Evolutionary conservation across 2,329 filamentous ascomycete species (phyloP), one percentile per base, ranked within the genome.

Genomic region (Colletotrichum salicis): DNA sequence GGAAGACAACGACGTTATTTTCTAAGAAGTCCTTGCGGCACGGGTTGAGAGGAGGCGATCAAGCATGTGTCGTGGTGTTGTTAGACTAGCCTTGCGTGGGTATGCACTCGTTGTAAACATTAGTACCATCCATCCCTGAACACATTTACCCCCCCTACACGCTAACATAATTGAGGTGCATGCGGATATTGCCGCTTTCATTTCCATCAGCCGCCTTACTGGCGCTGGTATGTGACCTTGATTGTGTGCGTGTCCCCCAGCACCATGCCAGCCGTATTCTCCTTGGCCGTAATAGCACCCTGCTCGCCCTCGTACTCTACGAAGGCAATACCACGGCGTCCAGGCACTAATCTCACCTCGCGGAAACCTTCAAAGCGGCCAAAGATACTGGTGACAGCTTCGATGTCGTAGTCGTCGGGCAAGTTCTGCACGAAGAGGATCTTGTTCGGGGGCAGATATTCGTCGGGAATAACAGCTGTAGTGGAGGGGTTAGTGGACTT

Each of bases 381-480:
- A 83, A 98, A 99, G 73, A 98, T 91, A 37, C 88, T 87, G 0
- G 91, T 92, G 66, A 99, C 89, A 29, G 88, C 89, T 74, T 97
- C 95, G 78, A 94, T 90, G 80, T 93, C 93, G 82, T 93, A 94
- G 75, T 94, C 93, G 74, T 96, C 94, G 10, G 96, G 95, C 45
- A 99, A 84, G 77, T 98, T 96, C 84, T 97, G 94, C 73, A 98
- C 86, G 84, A 98, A 97, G 45, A 99, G 89, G 76, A 95, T 97
- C 86, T 97, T 98, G 89, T 98, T 98, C 45, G 96, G 96, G 4
- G 96, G 96, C 4, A 98, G 89, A 82, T 97, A 98, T 84, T 99
- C 96, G 88, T 98, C 96, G n/a, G 95, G 95, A 22, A 98, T 92
- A 67, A 95, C 92, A 12, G 93, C 88, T 4, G 92, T 87, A 1